phyloP scores from a whole-genome alignment of 768 basidiomycete genomes.

The Mycena epipterygia region DNA sequence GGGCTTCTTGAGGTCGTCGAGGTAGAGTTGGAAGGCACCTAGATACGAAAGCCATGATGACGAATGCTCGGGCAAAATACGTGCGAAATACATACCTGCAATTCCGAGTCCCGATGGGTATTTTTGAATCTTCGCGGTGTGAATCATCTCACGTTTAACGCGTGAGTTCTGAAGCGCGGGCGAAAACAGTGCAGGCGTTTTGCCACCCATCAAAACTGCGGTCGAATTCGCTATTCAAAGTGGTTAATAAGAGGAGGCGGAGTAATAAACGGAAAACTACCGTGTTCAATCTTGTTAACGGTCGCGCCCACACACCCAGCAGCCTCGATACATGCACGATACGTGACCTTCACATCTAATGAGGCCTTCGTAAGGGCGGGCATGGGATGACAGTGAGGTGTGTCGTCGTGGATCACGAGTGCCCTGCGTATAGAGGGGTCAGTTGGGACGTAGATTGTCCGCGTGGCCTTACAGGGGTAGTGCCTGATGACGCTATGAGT shows the following conservation, averaged over 20 bases:
- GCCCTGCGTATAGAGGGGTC: not conserved
- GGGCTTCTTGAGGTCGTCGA: not conserved
- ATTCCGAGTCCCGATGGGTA: too few species aligned
- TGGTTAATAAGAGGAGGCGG: too few species aligned
- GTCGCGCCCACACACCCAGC: not conserved
- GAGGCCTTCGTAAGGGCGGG: not conserved
- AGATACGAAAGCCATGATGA: not conserved
- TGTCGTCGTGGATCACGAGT: not conserved
- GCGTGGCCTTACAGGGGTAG: not conserved
- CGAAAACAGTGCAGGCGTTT: too few species aligned
- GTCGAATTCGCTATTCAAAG: too few species aligned
- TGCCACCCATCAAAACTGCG: too few species aligned
- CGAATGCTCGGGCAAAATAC: not conserved
- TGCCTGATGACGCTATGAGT: not conserved
- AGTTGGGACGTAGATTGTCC: conserved; percentile 4
- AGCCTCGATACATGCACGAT: not conserved
- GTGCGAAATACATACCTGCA: too few species aligned
- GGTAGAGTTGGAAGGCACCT: not conserved
- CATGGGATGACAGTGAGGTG: conserved; percentile 11
- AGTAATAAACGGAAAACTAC: not conserved
- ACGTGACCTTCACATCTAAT: not conserved
- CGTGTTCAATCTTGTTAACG: not conserved
- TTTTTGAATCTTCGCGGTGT: too few species aligned
- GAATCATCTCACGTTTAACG: too few species aligned
- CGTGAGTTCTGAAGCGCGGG: too few species aligned